phyloP scores from a whole-genome alignment of 371 early-diverging fungal genomes.

The Mortierella sp. region DNA sequence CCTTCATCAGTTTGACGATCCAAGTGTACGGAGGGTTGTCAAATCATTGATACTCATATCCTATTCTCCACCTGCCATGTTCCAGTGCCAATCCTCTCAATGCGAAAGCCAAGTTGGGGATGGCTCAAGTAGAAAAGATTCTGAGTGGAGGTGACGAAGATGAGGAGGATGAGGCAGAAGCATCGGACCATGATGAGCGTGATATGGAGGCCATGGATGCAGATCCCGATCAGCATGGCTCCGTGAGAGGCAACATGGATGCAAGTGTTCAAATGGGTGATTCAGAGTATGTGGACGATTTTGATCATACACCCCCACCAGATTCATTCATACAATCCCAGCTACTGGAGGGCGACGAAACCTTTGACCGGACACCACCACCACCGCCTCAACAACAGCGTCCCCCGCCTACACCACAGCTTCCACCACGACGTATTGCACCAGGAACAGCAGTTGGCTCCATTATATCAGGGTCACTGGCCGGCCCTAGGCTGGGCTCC shows the following conservation, averaged over 20 bases:
- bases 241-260: slow-evolving; percentile 11
- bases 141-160: slow-evolving; percentile 30
- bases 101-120: slow-evolving; percentile 15
- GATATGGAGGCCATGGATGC: slow-evolving; percentile 17
- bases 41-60: neutral
- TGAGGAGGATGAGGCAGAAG: slow-evolving; percentile 25
- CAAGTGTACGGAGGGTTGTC: neutral
- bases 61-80: neutral
- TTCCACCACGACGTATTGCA: slow-evolving; percentile 3
- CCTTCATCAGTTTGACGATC: neutral
- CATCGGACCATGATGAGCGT: slow-evolving; percentile 2
- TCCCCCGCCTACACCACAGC: neutral
- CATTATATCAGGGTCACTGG: slow-evolving; percentile 1
- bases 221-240: slow-evolving; percentile 7
- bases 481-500: neutral
- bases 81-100: slow-evolving; percentile 27
- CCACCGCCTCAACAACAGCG: slow-evolving; percentile 3
- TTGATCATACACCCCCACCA: slow-evolving; percentile 1
- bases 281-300: slow-evolving; percentile 11
- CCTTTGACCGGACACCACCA: neutral
- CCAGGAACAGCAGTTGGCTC: slow-evolving; percentile 10
- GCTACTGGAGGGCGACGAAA: neutral
- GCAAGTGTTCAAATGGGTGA: slow-evolving; percentile 26
- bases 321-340: neutral
- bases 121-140: slow-evolving; percentile 21